These are phyloP conservation scores for Ascochyta lentis DNA, from an alignment of 2,329 filamentous ascomycete species.

Conservation along the genomic window DNA sequence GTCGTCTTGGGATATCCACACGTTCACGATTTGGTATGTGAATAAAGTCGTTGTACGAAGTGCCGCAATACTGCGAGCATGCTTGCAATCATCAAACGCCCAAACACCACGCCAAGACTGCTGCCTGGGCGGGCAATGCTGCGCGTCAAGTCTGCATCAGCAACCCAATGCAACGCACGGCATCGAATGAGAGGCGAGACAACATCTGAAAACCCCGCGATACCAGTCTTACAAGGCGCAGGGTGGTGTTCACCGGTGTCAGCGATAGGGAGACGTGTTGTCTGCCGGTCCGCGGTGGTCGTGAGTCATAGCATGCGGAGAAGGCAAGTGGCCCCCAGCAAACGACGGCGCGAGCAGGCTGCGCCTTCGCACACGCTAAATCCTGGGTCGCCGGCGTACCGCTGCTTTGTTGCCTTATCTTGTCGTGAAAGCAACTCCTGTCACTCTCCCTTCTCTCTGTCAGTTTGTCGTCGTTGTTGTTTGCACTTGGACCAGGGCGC, in stretches of 20 bases:
- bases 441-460: conserved; percentile 11
- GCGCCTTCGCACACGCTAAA: conserved; percentile 13
- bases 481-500: conserved; percentile 13
- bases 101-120: conserved; percentile 6
- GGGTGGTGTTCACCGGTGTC: conserved; percentile 19
- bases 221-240: conserved; percentile 8
- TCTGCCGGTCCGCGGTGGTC: conserved; percentile 26
- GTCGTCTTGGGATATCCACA: too few relatives aligned
- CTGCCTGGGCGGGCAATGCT: conserved; percentile 8
- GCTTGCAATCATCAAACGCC: conserved; percentile 8
- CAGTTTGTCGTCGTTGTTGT: conserved; percentile 17
- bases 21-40: not conserved
- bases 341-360: conserved; percentile 20
- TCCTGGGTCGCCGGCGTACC: conserved; percentile 12
- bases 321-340: conserved; percentile 13
- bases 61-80: conserved; percentile 10
- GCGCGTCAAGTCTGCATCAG: conserved; percentile 5
- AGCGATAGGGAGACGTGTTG: conserved; percentile 19
- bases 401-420: conserved; percentile 19
- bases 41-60: not conserved
- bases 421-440: conserved; percentile 15
- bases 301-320: conserved; percentile 34
- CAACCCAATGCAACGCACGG: not conserved
- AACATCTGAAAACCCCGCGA: conserved; percentile 1
- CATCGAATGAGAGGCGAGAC: conserved; percentile 3